Evolutionary conservation across 805 yeast genomes (phyloP).

Genomic region (Kodamaea leandrae): DNA sequence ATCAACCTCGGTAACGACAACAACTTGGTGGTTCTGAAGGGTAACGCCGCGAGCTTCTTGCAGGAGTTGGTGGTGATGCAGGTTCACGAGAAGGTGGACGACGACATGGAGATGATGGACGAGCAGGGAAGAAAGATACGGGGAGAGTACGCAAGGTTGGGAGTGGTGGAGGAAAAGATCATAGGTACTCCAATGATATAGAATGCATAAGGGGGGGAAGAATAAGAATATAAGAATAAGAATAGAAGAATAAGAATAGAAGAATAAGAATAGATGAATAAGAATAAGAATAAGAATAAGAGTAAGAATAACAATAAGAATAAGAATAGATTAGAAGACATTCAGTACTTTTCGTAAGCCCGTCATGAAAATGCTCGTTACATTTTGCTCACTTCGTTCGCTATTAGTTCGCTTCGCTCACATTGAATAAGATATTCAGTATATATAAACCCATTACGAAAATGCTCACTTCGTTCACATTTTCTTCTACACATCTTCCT

Average conservation of each 20-base stretch:
- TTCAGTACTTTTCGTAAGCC: too few relatives aligned
- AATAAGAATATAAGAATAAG: neutral
- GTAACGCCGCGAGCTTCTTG: constrained; percentile 63
- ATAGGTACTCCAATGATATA: constrained; percentile 52
- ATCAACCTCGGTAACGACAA: constrained; percentile 68
- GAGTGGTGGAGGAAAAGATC: constrained; percentile 54
- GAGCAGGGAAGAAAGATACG: constrained; percentile 19
- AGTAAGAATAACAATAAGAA: too few relatives aligned
- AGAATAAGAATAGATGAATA: neutral
- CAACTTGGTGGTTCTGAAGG: constrained; percentile 64
- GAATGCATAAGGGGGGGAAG: neutral
- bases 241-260: neutral
- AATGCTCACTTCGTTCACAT: neutral
- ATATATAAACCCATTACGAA: neutral
- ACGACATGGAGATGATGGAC: constrained; percentile 28
- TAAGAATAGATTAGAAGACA: too few relatives aligned
- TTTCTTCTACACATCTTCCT: neutral
- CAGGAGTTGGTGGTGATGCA: constrained; percentile 71
- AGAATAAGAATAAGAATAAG: too few relatives aligned
- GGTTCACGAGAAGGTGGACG: constrained; percentile 22
- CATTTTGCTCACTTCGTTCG: neutral
- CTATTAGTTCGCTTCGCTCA: neutral
- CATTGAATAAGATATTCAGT: neutral
- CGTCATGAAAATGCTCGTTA: too few relatives aligned
- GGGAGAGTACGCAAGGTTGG: constrained; percentile 44